A percentile compares a stretch with the other conserved stretches of the same genome.
Evolutionary conservation across 495 filamentous ascomycete genomes (phyloP).

Genomic region (Hypoxylon cercidicola): DNA sequence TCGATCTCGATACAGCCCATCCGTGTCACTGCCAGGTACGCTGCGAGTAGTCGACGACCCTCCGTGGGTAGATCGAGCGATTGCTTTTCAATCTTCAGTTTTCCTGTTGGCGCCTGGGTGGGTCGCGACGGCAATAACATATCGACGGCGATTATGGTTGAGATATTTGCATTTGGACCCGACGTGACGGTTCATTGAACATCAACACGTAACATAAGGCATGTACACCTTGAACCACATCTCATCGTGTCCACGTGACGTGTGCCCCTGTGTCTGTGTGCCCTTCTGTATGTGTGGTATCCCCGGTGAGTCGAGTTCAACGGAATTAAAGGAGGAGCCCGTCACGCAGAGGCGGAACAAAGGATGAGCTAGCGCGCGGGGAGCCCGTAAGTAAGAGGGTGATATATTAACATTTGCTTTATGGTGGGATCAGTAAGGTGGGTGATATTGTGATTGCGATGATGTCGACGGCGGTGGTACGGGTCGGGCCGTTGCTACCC

Average conservation of each 20-base stretch:
- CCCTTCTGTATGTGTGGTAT: not conserved
- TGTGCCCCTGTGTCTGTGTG: conserved; percentile 1
- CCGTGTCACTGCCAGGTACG: too few species aligned
- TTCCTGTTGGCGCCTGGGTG: too few species aligned
- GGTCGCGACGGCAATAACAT: not conserved
- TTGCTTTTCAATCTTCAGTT: too few species aligned
- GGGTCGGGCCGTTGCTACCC: conserved; percentile 23
- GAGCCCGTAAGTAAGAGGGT: not conserved
- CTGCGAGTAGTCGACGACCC: too few species aligned
- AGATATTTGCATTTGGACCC: not conserved
- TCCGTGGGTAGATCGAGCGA: too few species aligned
- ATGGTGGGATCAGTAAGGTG: conserved; percentile 16
- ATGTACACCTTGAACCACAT: conserved; percentile 9
- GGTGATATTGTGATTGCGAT: conserved; percentile 27
- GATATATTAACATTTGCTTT: not conserved
- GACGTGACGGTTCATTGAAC: conserved; percentile 2
- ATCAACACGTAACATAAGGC: not conserved
- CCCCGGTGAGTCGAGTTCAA: not conserved
- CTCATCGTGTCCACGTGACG: conserved; percentile 1
- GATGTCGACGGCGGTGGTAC: conserved; percentile 17
- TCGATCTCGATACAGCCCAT: too few species aligned
- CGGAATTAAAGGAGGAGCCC: not conserved
- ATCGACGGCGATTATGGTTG: not conserved
- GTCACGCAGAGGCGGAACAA: not conserved
- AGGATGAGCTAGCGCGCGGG: not conserved